A percentile compares a stretch with the other conserved stretches of the same genome.
phyloP scores from a whole-genome alignment of 768 basidiomycete species.

The Plicaturopsis crispa region DNA sequence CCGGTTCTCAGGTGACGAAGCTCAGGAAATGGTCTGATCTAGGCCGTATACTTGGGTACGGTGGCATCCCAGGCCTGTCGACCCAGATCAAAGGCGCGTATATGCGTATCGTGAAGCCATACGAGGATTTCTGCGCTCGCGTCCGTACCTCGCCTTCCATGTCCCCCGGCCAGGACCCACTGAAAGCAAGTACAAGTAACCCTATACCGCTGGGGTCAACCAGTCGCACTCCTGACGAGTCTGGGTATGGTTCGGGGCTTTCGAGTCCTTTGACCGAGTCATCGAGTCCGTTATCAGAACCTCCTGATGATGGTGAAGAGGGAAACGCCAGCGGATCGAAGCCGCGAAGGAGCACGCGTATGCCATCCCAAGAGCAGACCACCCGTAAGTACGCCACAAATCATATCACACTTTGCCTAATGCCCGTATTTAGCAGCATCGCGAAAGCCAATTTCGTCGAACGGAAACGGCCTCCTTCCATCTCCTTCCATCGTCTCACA shows the following conservation, averaged over 20 bases:
- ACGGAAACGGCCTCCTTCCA: conserved; percentile 12
- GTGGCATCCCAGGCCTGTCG: conserved; percentile 73
- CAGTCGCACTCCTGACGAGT: neutral
- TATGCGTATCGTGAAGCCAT: conserved; percentile 88
- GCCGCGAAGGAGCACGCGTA: conserved; percentile 46
- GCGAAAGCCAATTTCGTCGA: conserved; percentile 23
- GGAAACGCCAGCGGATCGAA: conserved; percentile 45
- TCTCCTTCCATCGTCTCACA: conserved; percentile 29
- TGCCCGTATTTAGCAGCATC: conserved; percentile 21
- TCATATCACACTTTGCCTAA: conserved; percentile 6
- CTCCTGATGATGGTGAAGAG: conserved; percentile 67
- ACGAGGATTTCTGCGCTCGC: conserved; percentile 81
- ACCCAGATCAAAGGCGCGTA: conserved; percentile 90
- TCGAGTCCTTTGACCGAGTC: conserved; percentile 71
- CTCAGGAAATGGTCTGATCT: conserved; percentile 86
- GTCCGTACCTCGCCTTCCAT: conserved; percentile 55
- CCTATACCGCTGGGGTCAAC: conserved; percentile 2
- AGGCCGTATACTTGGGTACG: conserved; percentile 76
- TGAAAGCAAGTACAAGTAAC: too few species aligned
- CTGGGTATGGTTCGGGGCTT: too few species aligned
- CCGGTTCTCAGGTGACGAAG: conserved; percentile 67
- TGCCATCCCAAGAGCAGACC: conserved; percentile 42
- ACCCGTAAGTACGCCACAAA: conserved; percentile 22
- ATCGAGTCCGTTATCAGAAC: conserved; percentile 74
- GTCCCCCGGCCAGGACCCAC: conserved; percentile 3